phyloP scores from a whole-genome alignment of 306 rosid species.

The Fagus sylvatica region DNA sequence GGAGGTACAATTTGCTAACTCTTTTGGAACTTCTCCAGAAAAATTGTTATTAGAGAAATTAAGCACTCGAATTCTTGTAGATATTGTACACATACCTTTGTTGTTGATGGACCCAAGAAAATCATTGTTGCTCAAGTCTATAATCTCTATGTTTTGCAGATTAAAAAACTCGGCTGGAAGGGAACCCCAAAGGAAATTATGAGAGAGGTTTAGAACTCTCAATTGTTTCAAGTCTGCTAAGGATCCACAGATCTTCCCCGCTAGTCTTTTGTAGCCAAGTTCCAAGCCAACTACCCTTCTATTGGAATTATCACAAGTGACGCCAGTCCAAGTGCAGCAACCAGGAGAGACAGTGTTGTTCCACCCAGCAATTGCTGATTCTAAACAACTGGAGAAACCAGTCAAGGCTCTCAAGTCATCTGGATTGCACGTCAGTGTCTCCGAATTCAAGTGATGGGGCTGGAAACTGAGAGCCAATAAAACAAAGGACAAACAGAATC shows the following conservation, averaged over 20 bases:
- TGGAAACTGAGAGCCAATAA: background rate
- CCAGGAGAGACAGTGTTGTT: conserved; percentile 7
- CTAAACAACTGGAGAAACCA: conserved; percentile 20
- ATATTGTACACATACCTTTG: conserved; percentile 11
- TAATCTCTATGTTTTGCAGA: conserved; percentile 19
- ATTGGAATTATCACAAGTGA: conserved; percentile 11
- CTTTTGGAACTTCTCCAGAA: conserved; percentile 12
- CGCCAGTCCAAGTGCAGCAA: conserved; percentile 36
- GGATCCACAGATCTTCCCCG: conserved; percentile 13
- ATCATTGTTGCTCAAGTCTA: conserved; percentile 29
- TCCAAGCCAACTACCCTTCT: conserved; percentile 27
- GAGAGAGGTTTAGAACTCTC: conserved; percentile 24
- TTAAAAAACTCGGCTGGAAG: conserved; percentile 12
- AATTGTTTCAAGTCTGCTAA: conserved; percentile 26
- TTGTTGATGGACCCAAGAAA: conserved; percentile 2
- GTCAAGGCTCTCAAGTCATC: conserved; percentile 28
- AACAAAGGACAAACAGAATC: background rate
- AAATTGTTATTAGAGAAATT: conserved; percentile 17
- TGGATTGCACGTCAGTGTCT: conserved; percentile 29
- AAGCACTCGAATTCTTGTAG: background rate
- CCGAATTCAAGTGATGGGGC: background rate
- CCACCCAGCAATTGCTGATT: conserved; percentile 18
- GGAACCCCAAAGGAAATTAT: conserved; percentile 4
- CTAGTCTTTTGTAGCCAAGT: background rate
- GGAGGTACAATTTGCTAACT: conserved; percentile 11